A percentile compares a stretch with the other conserved stretches of the same genome.
Conservation (phyloP, 2,329 filamentous ascomycete species). For the Cadophora sp. region DNA sequence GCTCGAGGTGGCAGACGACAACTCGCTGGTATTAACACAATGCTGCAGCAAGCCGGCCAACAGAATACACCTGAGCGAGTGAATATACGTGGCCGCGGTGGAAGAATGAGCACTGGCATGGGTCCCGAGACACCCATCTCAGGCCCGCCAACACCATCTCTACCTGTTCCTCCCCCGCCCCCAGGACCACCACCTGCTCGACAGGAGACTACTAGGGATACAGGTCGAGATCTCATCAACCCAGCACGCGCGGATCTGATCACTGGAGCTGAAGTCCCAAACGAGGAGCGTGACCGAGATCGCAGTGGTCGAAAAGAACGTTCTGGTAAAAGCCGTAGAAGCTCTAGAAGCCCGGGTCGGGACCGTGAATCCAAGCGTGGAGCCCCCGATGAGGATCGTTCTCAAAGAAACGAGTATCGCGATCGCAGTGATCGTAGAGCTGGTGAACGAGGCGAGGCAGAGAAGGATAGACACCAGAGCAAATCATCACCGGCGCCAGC, state of each 20-base stretch:
- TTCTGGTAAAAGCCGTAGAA: slow-evolving; percentile 43
- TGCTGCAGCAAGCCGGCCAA: slow-evolving; percentile 59
- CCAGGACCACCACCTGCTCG: slow-evolving; percentile 30
- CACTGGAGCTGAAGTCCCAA: slow-evolving; percentile 30
- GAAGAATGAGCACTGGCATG: slow-evolving; percentile 47
- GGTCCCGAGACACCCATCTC: slow-evolving; percentile 61
- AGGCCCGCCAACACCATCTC: slow-evolving; percentile 58
- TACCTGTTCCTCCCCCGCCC: slow-evolving; percentile 55
- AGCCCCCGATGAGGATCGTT: slow-evolving; percentile 39
- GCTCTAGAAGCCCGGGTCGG: slow-evolving; percentile 41
- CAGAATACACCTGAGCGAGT: slow-evolving; percentile 47
- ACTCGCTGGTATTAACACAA: slow-evolving; percentile 65
- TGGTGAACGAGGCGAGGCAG: slow-evolving; percentile 26
- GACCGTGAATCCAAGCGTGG: slow-evolving; percentile 42
- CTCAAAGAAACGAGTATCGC: slow-evolving; percentile 40
- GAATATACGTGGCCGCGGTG: slow-evolving; percentile 41
- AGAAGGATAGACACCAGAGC: slow-evolving; percentile 34
- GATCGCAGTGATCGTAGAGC: slow-evolving; percentile 36
- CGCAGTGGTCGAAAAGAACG: slow-evolving; percentile 42
- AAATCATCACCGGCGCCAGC: slow-evolving; percentile 25
- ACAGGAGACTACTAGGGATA: slow-evolving; percentile 32
- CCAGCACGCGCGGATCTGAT: slow-evolving; percentile 43
- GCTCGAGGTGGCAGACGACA: slow-evolving; percentile 52
- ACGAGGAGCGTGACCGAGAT: slow-evolving; percentile 42
- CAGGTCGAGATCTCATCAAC: slow-evolving; percentile 38